These are phyloP conservation scores for Fusarium sacchari DNA, from an alignment of 2,329 filamentous ascomycete genomes.

Conservation along the genomic window DNA sequence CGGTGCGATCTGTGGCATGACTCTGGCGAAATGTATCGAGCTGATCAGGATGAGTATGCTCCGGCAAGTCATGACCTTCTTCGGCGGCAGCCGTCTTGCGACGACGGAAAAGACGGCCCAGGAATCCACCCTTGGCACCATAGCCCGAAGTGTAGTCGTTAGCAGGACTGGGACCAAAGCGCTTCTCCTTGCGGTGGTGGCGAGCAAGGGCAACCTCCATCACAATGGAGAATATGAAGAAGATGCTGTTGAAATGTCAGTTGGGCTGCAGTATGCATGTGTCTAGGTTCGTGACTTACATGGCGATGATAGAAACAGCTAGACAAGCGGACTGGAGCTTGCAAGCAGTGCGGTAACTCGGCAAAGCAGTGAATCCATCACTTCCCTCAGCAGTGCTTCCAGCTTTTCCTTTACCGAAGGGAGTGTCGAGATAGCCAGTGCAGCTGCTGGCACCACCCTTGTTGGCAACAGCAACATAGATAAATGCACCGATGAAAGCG, in stretches of 20 bases:
- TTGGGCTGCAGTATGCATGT: neutral
- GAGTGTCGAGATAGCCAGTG: constrained; percentile 67
- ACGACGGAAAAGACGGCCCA: constrained; percentile 48
- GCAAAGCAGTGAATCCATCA: constrained; percentile 59
- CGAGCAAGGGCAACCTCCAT: constrained; percentile 75
- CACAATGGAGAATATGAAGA: constrained; percentile 78
- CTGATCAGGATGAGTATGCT: constrained; percentile 54
- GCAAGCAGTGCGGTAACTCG: constrained; percentile 68
- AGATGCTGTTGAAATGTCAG: constrained; percentile 60
- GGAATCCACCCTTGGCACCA: constrained; percentile 49
- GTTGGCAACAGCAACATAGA: constrained; percentile 83
- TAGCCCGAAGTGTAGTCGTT: constrained; percentile 70
- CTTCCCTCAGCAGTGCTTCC: constrained; percentile 58
- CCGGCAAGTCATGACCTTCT: constrained; percentile 49
- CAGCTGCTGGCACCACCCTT: constrained; percentile 75
- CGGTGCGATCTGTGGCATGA: constrained; percentile 53
- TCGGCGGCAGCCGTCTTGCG: constrained; percentile 38
- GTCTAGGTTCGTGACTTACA: constrained; percentile 59
- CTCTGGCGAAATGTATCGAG: constrained; percentile 54
- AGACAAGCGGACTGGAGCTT: constrained; percentile 80
- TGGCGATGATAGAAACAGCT: constrained; percentile 79
- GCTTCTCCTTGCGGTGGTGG: constrained; percentile 79
- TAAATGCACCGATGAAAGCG: constrained; percentile 78
- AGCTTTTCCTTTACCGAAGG: constrained; percentile 72
- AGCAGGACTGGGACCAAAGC: constrained; percentile 64